phyloP scores from a whole-genome alignment of 495 filamentous ascomycete genomes.

The Durotheca rogersii region DNA sequence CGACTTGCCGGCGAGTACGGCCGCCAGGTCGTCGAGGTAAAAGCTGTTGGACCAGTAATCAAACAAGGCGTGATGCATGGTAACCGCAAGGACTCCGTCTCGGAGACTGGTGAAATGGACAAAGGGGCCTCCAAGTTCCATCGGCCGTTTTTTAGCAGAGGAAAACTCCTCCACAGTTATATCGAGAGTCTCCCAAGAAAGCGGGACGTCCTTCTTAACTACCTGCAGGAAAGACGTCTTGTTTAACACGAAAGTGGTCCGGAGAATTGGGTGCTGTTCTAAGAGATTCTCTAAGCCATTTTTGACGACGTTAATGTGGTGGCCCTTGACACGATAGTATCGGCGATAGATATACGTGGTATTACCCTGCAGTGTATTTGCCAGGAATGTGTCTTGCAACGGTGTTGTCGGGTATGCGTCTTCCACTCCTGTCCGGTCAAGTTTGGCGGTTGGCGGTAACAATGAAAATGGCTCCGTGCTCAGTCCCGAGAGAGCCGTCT shows the following conservation, averaged over 20 bases:
- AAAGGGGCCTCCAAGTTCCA: not conserved
- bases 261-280: not conserved
- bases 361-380: slow-evolving; percentile 26
- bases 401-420: slow-evolving; percentile 59
- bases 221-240: not conserved
- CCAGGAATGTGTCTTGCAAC: slow-evolving; percentile 48
- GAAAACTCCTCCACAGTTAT: too few species aligned
- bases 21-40: slow-evolving; percentile 19
- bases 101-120: not conserved
- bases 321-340: not conserved
- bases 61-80: slow-evolving; percentile 22
- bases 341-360: not conserved
- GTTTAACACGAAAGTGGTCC: not conserved
- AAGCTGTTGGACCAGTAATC: slow-evolving; percentile 33
- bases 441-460: slow-evolving; percentile 14
- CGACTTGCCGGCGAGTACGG: not conserved
- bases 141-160: too few species aligned
- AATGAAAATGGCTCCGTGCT: not conserved
- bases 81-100: not conserved
- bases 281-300: not conserved
- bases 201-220: not conserved
- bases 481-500: not conserved
- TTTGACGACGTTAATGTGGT: not conserved
- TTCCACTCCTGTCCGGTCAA: too few species aligned
- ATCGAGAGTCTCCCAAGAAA: not conserved